phyloP scores from a whole-genome alignment of 805 yeast genomes.

The Saccharomyces paradoxus region DNA sequence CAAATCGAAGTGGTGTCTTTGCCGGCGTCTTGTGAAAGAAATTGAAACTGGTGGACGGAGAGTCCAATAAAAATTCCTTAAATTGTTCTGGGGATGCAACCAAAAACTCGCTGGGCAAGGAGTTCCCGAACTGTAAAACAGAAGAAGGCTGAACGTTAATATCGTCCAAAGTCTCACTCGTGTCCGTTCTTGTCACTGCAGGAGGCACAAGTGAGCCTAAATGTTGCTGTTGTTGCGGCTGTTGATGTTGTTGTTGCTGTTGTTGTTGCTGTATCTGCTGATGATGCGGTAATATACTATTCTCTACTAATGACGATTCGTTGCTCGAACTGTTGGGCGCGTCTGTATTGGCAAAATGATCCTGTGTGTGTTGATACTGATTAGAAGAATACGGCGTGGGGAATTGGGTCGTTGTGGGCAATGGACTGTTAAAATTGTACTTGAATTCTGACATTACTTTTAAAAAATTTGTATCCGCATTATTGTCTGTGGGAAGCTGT shows the following conservation, averaged over 20 bases:
- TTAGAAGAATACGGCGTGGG: conserved; percentile 30
- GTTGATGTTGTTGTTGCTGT: not conserved
- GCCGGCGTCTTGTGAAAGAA: conserved; percentile 30
- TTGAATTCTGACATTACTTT: conserved; percentile 23
- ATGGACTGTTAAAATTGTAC: conserved; percentile 26
- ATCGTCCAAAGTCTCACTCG: conserved; percentile 22
- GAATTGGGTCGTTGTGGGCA: conserved; percentile 26
- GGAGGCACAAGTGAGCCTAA: not conserved
- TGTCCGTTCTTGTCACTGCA: conserved; percentile 2
- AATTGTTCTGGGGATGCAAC: conserved; percentile 31
- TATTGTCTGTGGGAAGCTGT: conserved; percentile 6
- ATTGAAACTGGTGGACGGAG: conserved; percentile 26
- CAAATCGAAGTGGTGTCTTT: conserved; percentile 29
- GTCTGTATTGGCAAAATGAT: not conserved
- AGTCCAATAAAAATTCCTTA: conserved; percentile 28
- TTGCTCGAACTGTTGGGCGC: conserved; percentile 5
- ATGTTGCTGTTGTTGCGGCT: not conserved
- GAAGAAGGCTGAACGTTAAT: conserved; percentile 30
- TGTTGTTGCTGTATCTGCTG: not conserved
- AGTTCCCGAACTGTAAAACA: conserved; percentile 19
- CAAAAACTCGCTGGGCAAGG: conserved; percentile 25
- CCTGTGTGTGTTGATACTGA: conserved; percentile 7
- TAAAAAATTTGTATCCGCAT: conserved; percentile 24
- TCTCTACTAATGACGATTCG: conserved; percentile 23
- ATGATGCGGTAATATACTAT: conserved; percentile 13